Percentiles rank a stretch among this genome's conserved stretches.
Conservation (phyloP, 495 filamentous ascomycete genomes). For the Penicillium verhagenii region DNA sequence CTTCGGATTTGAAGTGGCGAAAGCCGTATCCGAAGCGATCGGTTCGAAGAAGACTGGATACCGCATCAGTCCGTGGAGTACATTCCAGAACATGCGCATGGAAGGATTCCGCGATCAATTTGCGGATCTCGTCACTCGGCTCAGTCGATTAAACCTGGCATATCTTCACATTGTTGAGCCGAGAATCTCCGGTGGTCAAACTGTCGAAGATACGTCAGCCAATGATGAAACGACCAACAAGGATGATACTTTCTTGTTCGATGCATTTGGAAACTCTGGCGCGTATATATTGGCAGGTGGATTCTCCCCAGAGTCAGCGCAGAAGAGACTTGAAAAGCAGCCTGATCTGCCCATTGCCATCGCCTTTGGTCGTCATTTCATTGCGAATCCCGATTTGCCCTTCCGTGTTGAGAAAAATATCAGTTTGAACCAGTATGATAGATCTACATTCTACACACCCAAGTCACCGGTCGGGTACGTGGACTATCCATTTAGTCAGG, state of each 20-base stretch:
- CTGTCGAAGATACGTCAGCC: constrained; percentile 40
- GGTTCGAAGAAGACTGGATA: constrained; percentile 58
- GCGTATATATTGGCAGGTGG: constrained; percentile 63
- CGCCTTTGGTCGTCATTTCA: constrained; percentile 64
- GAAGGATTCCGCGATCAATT: no score
- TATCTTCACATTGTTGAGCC: constrained; percentile 68
- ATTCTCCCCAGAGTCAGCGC: constrained; percentile 46
- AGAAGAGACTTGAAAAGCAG: constrained; percentile 49
- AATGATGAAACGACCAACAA: no score
- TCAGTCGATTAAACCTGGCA: no score
- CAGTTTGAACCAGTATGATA: constrained; percentile 53
- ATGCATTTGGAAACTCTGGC: constrained; percentile 44
- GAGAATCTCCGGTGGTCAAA: constrained; percentile 46
- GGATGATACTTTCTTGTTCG: no score
- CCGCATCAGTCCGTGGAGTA: constrained; percentile 59
- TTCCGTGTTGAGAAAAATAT: constrained; percentile 60
- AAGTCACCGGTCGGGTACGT: constrained; percentile 56
- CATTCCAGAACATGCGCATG: constrained; percentile 67
- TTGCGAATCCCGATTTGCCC: constrained; percentile 69
- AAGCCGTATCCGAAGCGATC: constrained; percentile 31
- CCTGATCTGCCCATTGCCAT: constrained; percentile 50
- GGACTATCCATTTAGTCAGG: constrained; percentile 56
- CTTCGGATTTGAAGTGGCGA: background rate
- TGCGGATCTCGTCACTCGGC: no score
- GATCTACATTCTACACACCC: constrained; percentile 55